A percentile compares a stretch with the other conserved stretches of the same genome.
Conservation (phyloP, 768 basidiomycete genomes). For the Tulasnella sp. region DNA sequence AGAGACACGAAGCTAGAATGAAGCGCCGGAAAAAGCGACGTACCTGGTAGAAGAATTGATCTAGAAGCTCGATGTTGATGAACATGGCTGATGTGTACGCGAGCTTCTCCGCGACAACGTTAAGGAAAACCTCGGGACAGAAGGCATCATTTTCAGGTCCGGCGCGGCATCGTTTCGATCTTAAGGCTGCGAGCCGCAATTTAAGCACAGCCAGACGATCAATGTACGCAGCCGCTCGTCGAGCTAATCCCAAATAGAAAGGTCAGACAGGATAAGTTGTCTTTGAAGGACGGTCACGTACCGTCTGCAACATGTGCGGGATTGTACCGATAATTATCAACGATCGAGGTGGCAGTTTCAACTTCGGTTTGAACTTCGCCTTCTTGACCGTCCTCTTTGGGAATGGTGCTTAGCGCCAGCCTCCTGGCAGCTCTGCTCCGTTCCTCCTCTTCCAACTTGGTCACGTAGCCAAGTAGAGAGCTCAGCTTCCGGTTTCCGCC, state of each 20-base stretch:
- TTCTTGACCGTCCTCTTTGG: conserved; percentile 26
- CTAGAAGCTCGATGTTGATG: conserved; percentile 95
- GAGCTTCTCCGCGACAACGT: conserved; percentile 93
- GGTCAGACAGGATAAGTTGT: background rate
- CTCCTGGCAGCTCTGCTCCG: conserved; percentile 47
- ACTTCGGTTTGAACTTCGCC: conserved; percentile 29
- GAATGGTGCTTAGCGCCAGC: conserved; percentile 26
- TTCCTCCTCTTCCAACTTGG: conserved; percentile 64
- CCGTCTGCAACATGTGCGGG: conserved; percentile 89
- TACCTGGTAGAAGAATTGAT: conserved; percentile 98
- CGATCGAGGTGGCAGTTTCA: conserved; percentile 28
- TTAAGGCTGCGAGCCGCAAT: conserved; percentile 73
- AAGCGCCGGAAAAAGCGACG: conserved; percentile 18
- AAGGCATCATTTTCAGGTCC: conserved; percentile 83
- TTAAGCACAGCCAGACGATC: conserved; percentile 77
- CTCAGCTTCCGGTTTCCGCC: conserved; percentile 76
- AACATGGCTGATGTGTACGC: conserved; percentile 96
- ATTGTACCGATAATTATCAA: conserved; percentile 81
- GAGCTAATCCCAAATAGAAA: conserved; percentile 41
- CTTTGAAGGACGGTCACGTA: conserved; percentile 28
- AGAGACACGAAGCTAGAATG: background rate
- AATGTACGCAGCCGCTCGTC: conserved; percentile 80
- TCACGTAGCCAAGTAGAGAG: conserved; percentile 69
- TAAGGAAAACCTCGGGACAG: conserved; percentile 94
- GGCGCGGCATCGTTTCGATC: conserved; percentile 74